Conservation (phyloP, 1,284 basidiomycete species). For the Hymenochaete sp. region DNA sequence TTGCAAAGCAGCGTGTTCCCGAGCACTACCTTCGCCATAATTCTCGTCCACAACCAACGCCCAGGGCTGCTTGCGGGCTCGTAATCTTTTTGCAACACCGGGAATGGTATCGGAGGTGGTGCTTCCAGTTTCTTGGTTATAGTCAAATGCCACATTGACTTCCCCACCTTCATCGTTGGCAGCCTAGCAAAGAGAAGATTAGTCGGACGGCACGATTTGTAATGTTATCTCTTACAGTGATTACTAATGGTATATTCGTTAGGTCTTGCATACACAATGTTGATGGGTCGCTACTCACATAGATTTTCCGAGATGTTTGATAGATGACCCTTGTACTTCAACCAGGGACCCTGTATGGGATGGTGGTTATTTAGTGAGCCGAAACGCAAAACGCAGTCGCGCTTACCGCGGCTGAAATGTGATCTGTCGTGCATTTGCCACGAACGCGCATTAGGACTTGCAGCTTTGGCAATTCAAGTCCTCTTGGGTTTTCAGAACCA, state of each 20-base stretch:
- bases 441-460: conserved; percentile 86
- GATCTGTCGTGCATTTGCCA: conserved; percentile 98
- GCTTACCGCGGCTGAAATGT: conserved; percentile 85
- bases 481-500: conserved; percentile 39
- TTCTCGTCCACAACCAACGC: conserved; percentile 93
- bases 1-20: conserved; percentile 96
- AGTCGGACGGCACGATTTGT: background rate
- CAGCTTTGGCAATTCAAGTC: conserved; percentile 72
- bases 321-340: conserved; percentile 97
- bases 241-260: conserved; percentile 41
- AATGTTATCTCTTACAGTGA: conserved; percentile 31
- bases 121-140: conserved; percentile 38
- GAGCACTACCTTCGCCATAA: conserved; percentile 93
- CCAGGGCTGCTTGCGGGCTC: conserved; percentile 80
- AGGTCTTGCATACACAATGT: conserved; percentile 22
- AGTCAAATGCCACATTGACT: conserved; percentile 84
- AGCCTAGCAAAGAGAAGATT: conserved; percentile 38
- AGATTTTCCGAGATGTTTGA: conserved; percentile 97
- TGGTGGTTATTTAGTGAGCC: background rate
- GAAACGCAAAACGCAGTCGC: background rate
- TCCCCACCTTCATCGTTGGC: conserved; percentile 89
- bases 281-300: conserved; percentile 40
- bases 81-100: conserved; percentile 80
- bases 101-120: conserved; percentile 76
- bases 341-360: conserved; percentile 73